Base-by-base conservation (phyloP, 148 eudicot species). In the Nepenthes gracilis region DNA sequence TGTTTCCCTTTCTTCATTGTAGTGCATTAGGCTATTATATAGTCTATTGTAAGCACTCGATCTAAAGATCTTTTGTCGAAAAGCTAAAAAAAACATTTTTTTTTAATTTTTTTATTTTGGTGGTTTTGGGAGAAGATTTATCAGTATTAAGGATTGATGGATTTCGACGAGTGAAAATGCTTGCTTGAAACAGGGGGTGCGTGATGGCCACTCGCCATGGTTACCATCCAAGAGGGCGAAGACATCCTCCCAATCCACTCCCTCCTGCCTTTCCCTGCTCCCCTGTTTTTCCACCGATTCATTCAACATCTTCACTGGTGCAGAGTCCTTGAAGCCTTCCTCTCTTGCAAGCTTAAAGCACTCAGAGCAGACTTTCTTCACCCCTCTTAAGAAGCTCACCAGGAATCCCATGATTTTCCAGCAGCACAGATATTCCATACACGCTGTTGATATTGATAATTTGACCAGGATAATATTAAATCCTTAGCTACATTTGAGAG, bases 171-270 rank as follows among this genome's bases (percentile, higher is more conserved):
- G 43, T 40, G 43, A 40, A 2, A 7, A 40, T 3, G 7, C 14
- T 66, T 91, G 87, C 97, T 75, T 85, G 85, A 91, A 91, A 11
- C 69, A 78, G 47, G 84, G 84, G 47, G 81, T 81, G 4, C 73
- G 71, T 1, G 80, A 52, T 12, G 92, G 87, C 92, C 97, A 91
- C n/a, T n/a, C n/a, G n/a, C n/a, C n/a, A 11, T 85, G 75, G 52
- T 85, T 81, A 35, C 70, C 84, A 65, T 91, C 92, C 36, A 85
- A 64, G 43, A 91, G 85, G 54, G 77, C 74, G 73, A 87, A 75
- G 47, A 83, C 92, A 69, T 91, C 97, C 49, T 91, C 97, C 97
- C 97, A 91, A 48, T 91, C 97, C 43, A 78, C 67, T 40, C 80
- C 77, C 38, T 87, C 92, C 40, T 85, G 38, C 64, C 74, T 85